Percentiles rank a stretch among this genome's conserved stretches.
Conservation (phyloP, 2,329 filamentous ascomycete species). For the Dothideomycetes sp. region DNA sequence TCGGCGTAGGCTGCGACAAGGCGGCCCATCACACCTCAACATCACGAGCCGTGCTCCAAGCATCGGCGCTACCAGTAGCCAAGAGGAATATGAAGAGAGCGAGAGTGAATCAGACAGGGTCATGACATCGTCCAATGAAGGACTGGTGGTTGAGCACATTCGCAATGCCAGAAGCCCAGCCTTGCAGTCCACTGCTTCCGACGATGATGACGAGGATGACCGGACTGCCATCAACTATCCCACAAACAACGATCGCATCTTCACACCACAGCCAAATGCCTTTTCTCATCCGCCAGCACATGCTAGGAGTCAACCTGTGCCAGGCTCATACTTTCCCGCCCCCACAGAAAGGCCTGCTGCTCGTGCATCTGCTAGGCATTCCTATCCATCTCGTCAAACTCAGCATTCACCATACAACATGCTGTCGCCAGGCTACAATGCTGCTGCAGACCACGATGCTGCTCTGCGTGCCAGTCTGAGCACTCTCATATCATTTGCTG, state of each 20-base stretch:
- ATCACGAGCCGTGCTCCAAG: conserved; percentile 34
- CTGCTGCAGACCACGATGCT: conserved; percentile 69
- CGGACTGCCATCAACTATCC: conserved; percentile 66
- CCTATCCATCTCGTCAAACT: conserved; percentile 22
- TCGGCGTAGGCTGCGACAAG: conserved; percentile 31
- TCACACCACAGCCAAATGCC: conserved; percentile 82
- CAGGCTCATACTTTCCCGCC: conserved; percentile 32
- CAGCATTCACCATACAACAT: conserved; percentile 53
- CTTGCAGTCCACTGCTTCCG: conserved; percentile 24
- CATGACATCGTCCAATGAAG: conserved; percentile 54
- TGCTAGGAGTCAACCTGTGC: conserved; percentile 32
- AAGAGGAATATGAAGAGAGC: conserved; percentile 90
- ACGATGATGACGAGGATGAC: conserved; percentile 52
- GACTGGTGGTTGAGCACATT: conserved; percentile 15
- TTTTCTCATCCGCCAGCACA: conserved; percentile 67
- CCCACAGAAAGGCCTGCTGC: conserved; percentile 21
- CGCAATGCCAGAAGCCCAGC: conserved; percentile 10
- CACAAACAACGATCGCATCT: conserved; percentile 40
- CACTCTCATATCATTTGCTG: conserved; percentile 87
- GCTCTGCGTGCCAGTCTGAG: conserved; percentile 88
- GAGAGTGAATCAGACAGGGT: conserved; percentile 77
- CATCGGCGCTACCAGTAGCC: conserved; percentile 53
- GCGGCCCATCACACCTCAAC: conserved; percentile 28
- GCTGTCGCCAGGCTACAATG: conserved; percentile 63
- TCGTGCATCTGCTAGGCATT: conserved; percentile 19